Percentiles rank a stretch among this genome's conserved stretches.
phyloP scores from a whole-genome alignment of 768 basidiomycete genomes.

The Termitomyces sp. region DNA sequence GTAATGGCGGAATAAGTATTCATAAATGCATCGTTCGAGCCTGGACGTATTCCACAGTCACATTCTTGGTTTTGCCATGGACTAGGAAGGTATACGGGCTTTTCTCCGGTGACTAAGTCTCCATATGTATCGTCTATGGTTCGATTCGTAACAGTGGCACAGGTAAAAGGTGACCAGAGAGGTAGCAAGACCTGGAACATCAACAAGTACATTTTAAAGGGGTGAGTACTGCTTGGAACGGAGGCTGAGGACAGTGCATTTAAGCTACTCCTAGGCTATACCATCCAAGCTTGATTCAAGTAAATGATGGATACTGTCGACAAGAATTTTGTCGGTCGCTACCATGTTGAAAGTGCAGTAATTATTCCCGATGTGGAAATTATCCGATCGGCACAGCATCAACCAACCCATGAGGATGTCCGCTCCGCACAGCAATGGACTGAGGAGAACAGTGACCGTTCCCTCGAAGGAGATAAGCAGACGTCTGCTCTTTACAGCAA shows the following conservation, averaged over 20 bases:
- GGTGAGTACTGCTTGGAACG: not conserved
- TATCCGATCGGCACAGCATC: too few species aligned
- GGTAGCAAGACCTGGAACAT: not conserved
- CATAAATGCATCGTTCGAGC: not conserved
- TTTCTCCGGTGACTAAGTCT: constrained; percentile 11
- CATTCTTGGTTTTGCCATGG: constrained; percentile 13
- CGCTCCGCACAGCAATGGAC: too few species aligned
- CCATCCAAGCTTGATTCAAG: not conserved
- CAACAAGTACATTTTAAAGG: not conserved
- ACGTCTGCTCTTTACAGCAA: too few species aligned
- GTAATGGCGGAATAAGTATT: constrained; percentile 16
- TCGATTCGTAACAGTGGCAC: constrained; percentile 1
- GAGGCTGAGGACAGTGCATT: not conserved
- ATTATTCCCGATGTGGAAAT: too few species aligned
- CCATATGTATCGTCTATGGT: constrained; percentile 19
- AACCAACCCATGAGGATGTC: too few species aligned
- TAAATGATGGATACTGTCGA: not conserved
- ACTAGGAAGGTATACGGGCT: constrained; percentile 13
- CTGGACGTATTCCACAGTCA: not conserved
- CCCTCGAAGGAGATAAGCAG: too few species aligned
- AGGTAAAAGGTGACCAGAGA: not conserved
- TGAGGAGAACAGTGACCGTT: too few species aligned
- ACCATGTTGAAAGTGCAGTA: too few species aligned
- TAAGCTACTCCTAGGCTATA: not conserved
- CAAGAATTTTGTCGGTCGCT: not conserved